A percentile compares a stretch with the other conserved stretches of the same genome.
These are phyloP conservation scores for Coemansia biformis DNA, from an alignment of 192 early-diverging fungal species.

Conservation along the genomic window DNA sequence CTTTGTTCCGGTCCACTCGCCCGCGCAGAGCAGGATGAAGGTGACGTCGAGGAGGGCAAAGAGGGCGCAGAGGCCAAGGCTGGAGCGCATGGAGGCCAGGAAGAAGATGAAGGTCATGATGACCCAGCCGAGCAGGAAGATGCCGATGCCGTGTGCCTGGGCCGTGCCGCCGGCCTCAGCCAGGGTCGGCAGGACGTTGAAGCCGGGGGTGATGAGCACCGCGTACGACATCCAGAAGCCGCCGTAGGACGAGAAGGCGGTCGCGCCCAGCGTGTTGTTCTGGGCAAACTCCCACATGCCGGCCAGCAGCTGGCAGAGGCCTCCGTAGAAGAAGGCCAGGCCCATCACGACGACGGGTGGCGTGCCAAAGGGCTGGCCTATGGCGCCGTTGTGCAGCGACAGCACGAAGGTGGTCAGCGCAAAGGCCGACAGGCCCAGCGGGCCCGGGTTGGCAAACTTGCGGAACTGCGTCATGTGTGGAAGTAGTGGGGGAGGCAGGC, in stretches of 20 bases:
- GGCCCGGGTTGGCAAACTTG: constrained; percentile 50
- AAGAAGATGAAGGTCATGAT: constrained; percentile 68
- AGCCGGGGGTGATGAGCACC: constrained; percentile 55
- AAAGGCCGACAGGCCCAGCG: constrained; percentile 53
- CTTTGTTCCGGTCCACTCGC: constrained; percentile 51
- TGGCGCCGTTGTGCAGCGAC: constrained; percentile 66
- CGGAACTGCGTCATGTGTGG: constrained; percentile 45
- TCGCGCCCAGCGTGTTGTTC: constrained; percentile 80
- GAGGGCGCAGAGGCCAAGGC: constrained; percentile 57
- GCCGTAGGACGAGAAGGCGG: constrained; percentile 67
- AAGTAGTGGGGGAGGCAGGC: too few relatives aligned
- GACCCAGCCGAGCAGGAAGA: constrained; percentile 63
- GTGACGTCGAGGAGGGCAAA: constrained; percentile 65
- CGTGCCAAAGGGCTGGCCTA: constrained; percentile 51
- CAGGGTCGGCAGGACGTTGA: constrained; percentile 46
- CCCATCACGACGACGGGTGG: constrained; percentile 59
- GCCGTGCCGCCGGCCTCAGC: constrained; percentile 29
- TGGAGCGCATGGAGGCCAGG: constrained; percentile 60
- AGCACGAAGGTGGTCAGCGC: constrained; percentile 60
- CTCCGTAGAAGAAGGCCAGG: constrained; percentile 70
- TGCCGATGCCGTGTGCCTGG: constrained; percentile 52
- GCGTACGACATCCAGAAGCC: constrained; percentile 66
- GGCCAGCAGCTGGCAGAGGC: constrained; percentile 66
- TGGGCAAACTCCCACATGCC: constrained; percentile 80
- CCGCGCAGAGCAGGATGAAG: constrained; percentile 64